Evolutionary conservation across 805 yeast species (phyloP), one percentile per base, ranked within the genome.

Genomic region (Candida ovalis): DNA sequence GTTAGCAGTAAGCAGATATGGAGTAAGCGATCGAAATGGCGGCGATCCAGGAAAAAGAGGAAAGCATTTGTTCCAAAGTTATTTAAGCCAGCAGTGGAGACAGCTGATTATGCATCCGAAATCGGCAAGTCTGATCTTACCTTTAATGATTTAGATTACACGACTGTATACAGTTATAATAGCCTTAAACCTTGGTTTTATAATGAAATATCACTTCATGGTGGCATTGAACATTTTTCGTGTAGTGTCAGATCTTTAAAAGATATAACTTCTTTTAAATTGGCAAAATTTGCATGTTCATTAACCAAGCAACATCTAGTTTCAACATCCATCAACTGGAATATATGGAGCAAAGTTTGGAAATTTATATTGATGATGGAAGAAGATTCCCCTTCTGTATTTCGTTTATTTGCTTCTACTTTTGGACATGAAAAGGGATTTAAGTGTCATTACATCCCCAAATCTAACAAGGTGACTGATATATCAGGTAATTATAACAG

Each of bases 331-430:
- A 17, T 38, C 40, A 28, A 42, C 23, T 58, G 62, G 62, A 32
- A 27, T n/a, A 43, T 59, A 6, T 69, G 74, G 74, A 28, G 41
- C 8, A 24, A 17, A 1, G 70, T 70, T 1, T 72, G 76, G 76
- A 13, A 51, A 1, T 52, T 49, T 44, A 60, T 69, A 4, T 27
- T 61, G 52, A 21, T 40, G 18, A 46, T 58, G 50, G 68, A 64
- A 54, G 42, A 44, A 47, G 76, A 71, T 48, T 51, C 63, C 0
- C 68, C 67, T 23, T 28, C 40, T 0, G 25, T 65, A 1, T 71
- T 66, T 50, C 47, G 48, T 8, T 21, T 60, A 10, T 70, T 71
- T 52, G 67, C 62, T 0, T 37, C 59, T 3, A 51, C 39, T 2
- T 67, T 63, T 40, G 36, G 48, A 30, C n/a, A 27, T 3, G 30